Base-by-base conservation (phyloP, 139 green algal species). In the Coccomyxa sp. region DNA sequence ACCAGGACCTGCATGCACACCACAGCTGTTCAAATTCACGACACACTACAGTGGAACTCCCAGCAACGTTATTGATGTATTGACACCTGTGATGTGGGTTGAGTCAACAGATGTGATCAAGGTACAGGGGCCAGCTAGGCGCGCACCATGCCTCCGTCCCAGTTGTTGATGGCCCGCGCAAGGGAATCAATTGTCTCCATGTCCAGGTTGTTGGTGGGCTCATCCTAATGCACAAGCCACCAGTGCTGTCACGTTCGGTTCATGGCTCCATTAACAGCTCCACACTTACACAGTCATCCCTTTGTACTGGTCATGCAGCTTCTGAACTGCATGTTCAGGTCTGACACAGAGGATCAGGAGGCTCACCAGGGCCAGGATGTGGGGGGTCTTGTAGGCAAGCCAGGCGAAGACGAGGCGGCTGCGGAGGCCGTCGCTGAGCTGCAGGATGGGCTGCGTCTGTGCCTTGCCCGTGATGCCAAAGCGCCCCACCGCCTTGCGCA, bases 171-270 rank as follows among this genome's bases (percentile, higher is more conserved):
- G 17, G 95, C 96, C 21, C 89, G 82, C 3, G 96, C 96, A n/a
- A 99, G 88, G 23, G 92, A 94, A 88, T 99, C 96, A 80, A 99
- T 98, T 18, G 94, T 94, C 87, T 99, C 96, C 78, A 99, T 96
- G 88, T 98, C 96, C 83, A 98, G 85, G 84, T 99, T 96, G 84
- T 97, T 97, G 58, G 94, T 97, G 58, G 93, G 92, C 89, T 96
- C 93, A 81, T 96, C 93, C 74, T 97, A 7, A 51, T 51, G 90
- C 81, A 98, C 89, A 85, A 98, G 87, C 88, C 28, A 51, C 38
- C 7, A 7, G 38, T 51, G 38, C 38, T 51, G 3, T 27, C 58
- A 76, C 38, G 38, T 7, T 51, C 7, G 38, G 38, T 51, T 51
- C 38, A 51, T 7, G 38, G 38, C 38, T 51, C 38, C 3, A 7